phyloP scores from a whole-genome alignment of 768 basidiomycete species.

The Mycena floridula region DNA sequence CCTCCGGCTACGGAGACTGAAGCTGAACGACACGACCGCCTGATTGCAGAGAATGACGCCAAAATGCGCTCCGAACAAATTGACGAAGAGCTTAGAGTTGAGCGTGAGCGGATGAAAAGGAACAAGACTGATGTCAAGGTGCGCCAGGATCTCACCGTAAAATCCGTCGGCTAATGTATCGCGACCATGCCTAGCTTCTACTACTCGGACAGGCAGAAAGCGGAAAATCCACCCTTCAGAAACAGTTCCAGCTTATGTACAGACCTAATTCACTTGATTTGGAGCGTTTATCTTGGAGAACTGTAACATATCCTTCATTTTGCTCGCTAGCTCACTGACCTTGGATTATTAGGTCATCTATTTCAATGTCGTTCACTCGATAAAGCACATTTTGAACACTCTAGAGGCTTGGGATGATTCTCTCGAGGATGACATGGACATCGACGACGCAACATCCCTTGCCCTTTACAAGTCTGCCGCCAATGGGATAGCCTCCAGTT shows the following conservation, averaged over 20 bases:
- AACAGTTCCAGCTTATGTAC: conserved; percentile 80
- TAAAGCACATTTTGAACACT: conserved; percentile 62
- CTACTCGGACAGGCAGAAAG: conserved; percentile 76
- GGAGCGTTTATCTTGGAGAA: conserved; percentile 68
- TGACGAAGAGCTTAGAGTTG: conserved; percentile 71
- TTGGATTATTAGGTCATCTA: too few relatives aligned
- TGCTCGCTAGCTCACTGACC: too few relatives aligned
- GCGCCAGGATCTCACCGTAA: neutral
- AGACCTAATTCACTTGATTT: conserved; percentile 62
- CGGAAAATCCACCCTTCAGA: conserved; percentile 72
- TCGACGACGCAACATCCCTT: conserved; percentile 7
- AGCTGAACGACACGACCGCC: conserved; percentile 51
- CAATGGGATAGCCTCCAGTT: conserved; percentile 3
- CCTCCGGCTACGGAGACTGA: conserved; percentile 66
- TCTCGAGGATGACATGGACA: conserved; percentile 40
- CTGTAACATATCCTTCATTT: too few relatives aligned
- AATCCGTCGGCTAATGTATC: neutral
- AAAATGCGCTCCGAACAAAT: conserved; percentile 74
- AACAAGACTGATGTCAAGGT: conserved; percentile 76
- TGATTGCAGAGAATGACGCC: conserved; percentile 66
- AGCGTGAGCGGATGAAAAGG: conserved; percentile 59
- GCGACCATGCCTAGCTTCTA: conserved; percentile 44
- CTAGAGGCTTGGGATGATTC: conserved; percentile 58
- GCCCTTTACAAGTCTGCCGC: neutral
- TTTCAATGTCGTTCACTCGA: conserved; percentile 68